These are phyloP conservation scores for Xerocomellus intermedius DNA, from an alignment of 768 basidiomycete genomes.

Conservation along the genomic window DNA sequence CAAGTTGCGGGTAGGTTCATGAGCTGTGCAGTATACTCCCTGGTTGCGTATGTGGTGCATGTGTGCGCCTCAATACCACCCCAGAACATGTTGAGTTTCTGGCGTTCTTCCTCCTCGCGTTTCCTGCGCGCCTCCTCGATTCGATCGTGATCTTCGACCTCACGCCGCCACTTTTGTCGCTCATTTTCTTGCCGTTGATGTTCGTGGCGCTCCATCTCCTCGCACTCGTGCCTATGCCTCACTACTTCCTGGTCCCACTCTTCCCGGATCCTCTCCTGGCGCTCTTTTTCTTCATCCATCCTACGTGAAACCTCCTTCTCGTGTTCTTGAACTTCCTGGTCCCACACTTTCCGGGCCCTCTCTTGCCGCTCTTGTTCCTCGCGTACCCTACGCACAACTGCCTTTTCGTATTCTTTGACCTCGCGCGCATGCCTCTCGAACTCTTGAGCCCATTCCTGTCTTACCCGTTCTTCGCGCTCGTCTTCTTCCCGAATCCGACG, in stretches of 20 bases:
- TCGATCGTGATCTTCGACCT: slow-evolving; percentile 19
- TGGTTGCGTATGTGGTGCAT: slow-evolving; percentile 27
- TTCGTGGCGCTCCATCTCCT: slow-evolving; percentile 15
- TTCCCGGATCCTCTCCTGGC: background rate
- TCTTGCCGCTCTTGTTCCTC: slow-evolving; percentile 9
- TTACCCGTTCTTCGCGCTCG: slow-evolving; percentile 5
- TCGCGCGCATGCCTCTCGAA: background rate
- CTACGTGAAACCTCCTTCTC: background rate
- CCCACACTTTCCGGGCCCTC: slow-evolving; percentile 4
- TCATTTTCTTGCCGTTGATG: background rate
- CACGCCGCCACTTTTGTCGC: slow-evolving; percentile 17
- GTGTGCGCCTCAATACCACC: slow-evolving; percentile 8
- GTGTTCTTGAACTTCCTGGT: slow-evolving; percentile 3
- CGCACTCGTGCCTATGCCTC: slow-evolving; percentile 2
- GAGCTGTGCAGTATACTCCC: slow-evolving; percentile 30
- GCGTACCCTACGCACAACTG: background rate
- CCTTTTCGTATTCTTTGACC: background rate
- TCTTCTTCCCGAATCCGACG: slow-evolving; percentile 4
- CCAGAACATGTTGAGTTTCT: slow-evolving; percentile 29
- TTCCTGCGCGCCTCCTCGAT: slow-evolving; percentile 12
- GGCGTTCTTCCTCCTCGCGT: slow-evolving; percentile 27
- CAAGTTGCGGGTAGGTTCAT: slow-evolving; percentile 26
- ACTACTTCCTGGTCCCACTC: slow-evolving; percentile 8
- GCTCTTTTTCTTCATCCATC: slow-evolving; percentile 2
- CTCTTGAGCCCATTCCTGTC: slow-evolving; percentile 7